Conservation (phyloP, 306 rosid genomes). For the Vigna angularis region DNA sequence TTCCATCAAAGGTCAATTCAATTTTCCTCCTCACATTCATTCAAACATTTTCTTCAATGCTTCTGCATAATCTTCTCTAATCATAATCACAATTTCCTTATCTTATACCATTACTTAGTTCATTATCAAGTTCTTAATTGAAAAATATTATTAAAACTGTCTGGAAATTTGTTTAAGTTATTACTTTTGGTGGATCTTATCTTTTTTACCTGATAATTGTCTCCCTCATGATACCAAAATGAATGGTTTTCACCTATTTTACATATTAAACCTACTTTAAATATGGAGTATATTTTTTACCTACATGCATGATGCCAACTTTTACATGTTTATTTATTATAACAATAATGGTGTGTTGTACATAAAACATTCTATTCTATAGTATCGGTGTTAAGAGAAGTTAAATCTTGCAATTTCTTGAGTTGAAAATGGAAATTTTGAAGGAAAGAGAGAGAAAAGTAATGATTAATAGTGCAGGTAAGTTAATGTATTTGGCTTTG, state of each 20-base stretch:
- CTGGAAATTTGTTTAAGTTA: too few relatives aligned
- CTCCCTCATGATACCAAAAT: too few relatives aligned
- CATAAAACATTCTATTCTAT: not conserved
- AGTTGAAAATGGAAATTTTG: not conserved
- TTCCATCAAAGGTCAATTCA: slow-evolving; percentile 53
- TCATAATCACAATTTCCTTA: not conserved
- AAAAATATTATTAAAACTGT: too few relatives aligned
- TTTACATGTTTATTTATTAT: not conserved
- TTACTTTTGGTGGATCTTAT: too few relatives aligned
- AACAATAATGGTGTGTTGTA: not conserved
- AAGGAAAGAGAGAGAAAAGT: not conserved
- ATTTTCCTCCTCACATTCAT: not conserved
- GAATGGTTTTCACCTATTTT: too few relatives aligned
- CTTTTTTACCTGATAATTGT: too few relatives aligned
- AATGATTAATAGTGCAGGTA: not conserved
- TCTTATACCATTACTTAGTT: not conserved
- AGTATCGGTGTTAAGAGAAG: not conserved
- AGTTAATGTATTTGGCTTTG: not conserved
- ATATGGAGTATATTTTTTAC: not conserved
- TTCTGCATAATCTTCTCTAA: not conserved
- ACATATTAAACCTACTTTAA: too few relatives aligned
- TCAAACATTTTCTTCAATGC: not conserved
- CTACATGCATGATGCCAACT: not conserved
- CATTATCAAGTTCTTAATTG: too few relatives aligned
- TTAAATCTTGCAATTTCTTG: not conserved